Percentiles rank a stretch among this genome's conserved stretches.
Conservation (phyloP, 352 stramenopile species). For the Pythium volutum region DNA sequence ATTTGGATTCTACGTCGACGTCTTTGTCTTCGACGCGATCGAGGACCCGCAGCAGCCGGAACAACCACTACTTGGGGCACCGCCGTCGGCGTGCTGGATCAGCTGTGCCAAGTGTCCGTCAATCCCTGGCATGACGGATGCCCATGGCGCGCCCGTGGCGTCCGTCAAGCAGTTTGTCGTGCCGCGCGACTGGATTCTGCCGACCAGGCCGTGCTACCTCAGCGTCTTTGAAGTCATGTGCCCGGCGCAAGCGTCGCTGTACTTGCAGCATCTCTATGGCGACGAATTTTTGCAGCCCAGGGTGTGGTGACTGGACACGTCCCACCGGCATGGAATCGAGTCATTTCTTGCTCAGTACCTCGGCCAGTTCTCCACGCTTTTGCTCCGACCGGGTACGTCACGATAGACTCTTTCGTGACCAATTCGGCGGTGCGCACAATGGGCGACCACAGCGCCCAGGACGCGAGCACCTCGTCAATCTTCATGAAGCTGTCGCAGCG, state of each 20-base stretch:
- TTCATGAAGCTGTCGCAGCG: conserved; percentile 24
- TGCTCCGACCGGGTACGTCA: conserved; percentile 17
- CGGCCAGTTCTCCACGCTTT: conserved; percentile 12
- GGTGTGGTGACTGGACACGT: conserved; percentile 7
- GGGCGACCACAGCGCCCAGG: conserved; percentile 63
- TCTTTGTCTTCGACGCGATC: conserved; percentile 55
- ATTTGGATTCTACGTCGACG: conserved; percentile 63
- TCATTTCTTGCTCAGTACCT: no score
- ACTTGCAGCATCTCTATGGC: conserved; percentile 60
- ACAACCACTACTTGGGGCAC: conserved; percentile 32
- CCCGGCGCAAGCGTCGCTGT: conserved; percentile 39
- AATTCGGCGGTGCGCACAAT: conserved; percentile 27
- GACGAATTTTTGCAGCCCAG: conserved; percentile 32
- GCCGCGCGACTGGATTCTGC: conserved; percentile 14
- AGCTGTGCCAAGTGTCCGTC: conserved; percentile 45
- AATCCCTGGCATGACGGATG: conserved; percentile 31
- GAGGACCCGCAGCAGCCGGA: conserved; percentile 21
- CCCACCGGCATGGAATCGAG: background rate
- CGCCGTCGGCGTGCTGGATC: conserved; percentile 41
- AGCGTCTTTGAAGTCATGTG: conserved; percentile 47
- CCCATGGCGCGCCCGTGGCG: background rate
- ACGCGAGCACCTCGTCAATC: conserved; percentile 56
- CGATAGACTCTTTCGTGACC: conserved; percentile 3
- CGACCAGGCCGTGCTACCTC: conserved; percentile 38
- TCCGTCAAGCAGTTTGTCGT: conserved; percentile 7